Percentiles rank a stretch among this genome's conserved stretches.
These are phyloP conservation scores for Vicia sativa DNA, from an alignment of 306 rosid genomes.

Conservation along the genomic window DNA sequence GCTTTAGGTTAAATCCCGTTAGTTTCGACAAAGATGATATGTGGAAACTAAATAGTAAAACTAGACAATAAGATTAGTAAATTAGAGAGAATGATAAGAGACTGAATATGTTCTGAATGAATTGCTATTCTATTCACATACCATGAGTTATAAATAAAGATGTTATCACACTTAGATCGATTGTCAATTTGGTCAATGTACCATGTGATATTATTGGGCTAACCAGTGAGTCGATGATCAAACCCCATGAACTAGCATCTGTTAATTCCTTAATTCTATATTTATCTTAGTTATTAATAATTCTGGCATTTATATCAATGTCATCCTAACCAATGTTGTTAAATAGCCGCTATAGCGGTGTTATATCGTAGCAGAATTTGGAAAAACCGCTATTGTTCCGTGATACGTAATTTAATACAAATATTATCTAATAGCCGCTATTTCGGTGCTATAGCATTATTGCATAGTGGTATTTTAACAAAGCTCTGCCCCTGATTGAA, in stretches of 20 bases:
- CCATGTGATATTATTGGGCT: background rate
- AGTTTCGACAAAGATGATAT: background rate
- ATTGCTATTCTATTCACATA: background rate
- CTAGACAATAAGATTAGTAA: background rate
- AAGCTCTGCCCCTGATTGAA: conserved; percentile 5
- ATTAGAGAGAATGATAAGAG: background rate
- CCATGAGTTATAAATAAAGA: background rate
- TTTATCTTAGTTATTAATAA: background rate
- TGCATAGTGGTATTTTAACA: background rate
- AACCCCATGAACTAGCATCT: background rate
- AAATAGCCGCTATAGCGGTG: too few species aligned
- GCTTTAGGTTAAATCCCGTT: conserved; percentile 16
- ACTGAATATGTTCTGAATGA: background rate
- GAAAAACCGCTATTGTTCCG: too few species aligned
- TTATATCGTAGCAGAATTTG: too few species aligned
- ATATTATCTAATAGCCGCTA: too few species aligned
- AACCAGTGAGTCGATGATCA: background rate
- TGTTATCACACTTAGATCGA: background rate
- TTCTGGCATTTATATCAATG: background rate
- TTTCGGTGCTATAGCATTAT: too few species aligned
- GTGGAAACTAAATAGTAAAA: too few species aligned
- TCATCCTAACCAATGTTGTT: background rate
- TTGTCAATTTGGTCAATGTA: background rate
- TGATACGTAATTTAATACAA: too few species aligned
- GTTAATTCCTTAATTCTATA: background rate